Conservation (phyloP, 495 filamentous ascomycete species). For the Alectoria sarmentosa region DNA sequence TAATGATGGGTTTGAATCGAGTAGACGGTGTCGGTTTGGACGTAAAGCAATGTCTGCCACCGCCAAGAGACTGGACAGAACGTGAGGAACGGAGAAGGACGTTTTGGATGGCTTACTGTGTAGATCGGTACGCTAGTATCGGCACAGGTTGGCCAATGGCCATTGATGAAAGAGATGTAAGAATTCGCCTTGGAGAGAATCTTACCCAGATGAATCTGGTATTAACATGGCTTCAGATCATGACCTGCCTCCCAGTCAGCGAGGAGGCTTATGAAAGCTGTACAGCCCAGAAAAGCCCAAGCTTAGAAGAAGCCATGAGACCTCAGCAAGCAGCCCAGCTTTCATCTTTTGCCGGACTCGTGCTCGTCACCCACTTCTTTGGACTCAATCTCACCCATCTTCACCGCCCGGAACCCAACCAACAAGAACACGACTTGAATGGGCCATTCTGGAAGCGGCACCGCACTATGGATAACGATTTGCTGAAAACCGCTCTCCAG, state of each 20-base stretch:
- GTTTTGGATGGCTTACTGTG: conserved; percentile 89
- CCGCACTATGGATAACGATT: conserved; percentile 77
- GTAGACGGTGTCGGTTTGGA: conserved; percentile 81
- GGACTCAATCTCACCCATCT: conserved; percentile 92
- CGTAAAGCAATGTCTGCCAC: conserved; percentile 83
- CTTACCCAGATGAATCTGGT: neutral
- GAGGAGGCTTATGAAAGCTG: conserved; percentile 86
- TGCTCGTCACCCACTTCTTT: conserved; percentile 80
- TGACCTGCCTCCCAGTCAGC: conserved; percentile 74
- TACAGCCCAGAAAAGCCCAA: conserved; percentile 59
- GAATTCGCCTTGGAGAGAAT: conserved; percentile 21
- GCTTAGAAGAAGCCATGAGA: conserved; percentile 64
- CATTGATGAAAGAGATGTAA: conserved; percentile 82
- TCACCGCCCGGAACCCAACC: conserved; percentile 78
- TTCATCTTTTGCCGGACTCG: conserved; percentile 73
- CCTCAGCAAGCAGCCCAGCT: conserved; percentile 62
- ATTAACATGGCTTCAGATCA: conserved; percentile 45
- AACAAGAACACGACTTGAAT: conserved; percentile 81
- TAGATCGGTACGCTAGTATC: conserved; percentile 91
- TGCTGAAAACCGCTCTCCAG: conserved; percentile 77
- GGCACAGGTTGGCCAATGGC: conserved; percentile 97
- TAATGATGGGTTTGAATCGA: conserved; percentile 93
- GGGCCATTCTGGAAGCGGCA: conserved; percentile 97
- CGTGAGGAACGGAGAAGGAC: conserved; percentile 83
- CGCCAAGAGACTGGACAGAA: conserved; percentile 88